phyloP scores from a whole-genome alignment of 2,329 filamentous ascomycete species.

The Verticillium albo-atrum region DNA sequence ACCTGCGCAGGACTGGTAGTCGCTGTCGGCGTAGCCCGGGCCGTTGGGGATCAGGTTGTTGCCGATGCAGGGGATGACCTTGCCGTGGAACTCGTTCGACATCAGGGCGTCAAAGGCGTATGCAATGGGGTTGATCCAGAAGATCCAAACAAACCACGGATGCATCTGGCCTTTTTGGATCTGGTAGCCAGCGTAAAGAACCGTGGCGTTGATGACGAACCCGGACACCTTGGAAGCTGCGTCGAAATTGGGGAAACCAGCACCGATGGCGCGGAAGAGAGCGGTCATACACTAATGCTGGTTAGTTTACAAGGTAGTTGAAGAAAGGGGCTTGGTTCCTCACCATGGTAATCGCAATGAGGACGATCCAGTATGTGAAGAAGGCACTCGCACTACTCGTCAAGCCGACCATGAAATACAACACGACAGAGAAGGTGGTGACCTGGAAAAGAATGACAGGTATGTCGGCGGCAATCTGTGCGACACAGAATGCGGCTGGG shows the following conservation, averaged over 20 bases:
- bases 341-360: conserved; percentile 48
- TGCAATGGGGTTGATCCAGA: conserved; percentile 62
- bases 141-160: conserved; percentile 59
- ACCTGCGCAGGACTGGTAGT: conserved; percentile 50
- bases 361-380: conserved; percentile 57
- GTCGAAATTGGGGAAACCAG: conserved; percentile 52
- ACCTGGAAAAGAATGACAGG: conserved; percentile 56
- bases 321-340: conserved; percentile 15
- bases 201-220: conserved; percentile 41
- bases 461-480: conserved; percentile 50
- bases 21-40: conserved; percentile 36
- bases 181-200: conserved; percentile 62
- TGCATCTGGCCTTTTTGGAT: conserved; percentile 59
- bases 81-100: conserved; percentile 64
- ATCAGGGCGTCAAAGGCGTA: conserved; percentile 67
- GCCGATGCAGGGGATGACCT: conserved; percentile 46
- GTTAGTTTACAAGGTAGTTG: conserved; percentile 7
- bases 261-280: conserved; percentile 51
- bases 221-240: conserved; percentile 54
- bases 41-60: conserved; percentile 47
- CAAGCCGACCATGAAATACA: conserved; percentile 62
- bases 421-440: conserved; percentile 48
- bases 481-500: conserved; percentile 54
- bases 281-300: conserved; percentile 48
- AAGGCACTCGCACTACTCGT: conserved; percentile 46